A percentile compares a stretch with the other conserved stretches of the same genome.
These are phyloP conservation scores for Lasiodiplodia theobromae DNA, from an alignment of 2,329 filamentous ascomycete species.

Conservation along the genomic window DNA sequence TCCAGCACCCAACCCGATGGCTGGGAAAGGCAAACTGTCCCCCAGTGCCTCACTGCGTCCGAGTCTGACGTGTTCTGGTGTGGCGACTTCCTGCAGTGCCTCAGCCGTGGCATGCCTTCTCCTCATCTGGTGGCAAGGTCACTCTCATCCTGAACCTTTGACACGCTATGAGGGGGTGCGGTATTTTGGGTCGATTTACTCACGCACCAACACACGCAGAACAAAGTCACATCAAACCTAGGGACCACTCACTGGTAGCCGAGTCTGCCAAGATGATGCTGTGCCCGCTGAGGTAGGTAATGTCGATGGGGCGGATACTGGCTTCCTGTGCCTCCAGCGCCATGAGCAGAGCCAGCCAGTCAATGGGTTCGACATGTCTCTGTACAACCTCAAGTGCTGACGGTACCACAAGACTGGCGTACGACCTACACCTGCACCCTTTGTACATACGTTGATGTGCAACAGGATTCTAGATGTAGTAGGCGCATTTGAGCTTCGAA, in stretches of 20 bases:
- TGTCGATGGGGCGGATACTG: background rate
- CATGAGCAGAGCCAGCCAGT: background rate
- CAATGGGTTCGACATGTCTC: background rate
- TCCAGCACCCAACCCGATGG: background rate
- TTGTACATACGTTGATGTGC: background rate
- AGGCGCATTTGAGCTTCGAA: background rate
- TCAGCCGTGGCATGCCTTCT: constrained; percentile 43
- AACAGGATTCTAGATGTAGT: background rate
- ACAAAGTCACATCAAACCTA: background rate
- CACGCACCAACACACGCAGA: background rate
- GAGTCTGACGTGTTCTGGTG: constrained; percentile 42
- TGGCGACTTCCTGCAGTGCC: constrained; percentile 45
- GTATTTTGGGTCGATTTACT: constrained; percentile 40
- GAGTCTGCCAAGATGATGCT: background rate
- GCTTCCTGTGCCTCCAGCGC: background rate
- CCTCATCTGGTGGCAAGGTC: constrained; percentile 37
- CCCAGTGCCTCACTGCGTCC: background rate
- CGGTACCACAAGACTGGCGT: background rate
- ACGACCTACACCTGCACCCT: background rate
- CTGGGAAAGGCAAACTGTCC: background rate
- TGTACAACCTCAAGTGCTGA: background rate
- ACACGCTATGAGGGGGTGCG: constrained; percentile 42
- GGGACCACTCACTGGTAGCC: background rate
- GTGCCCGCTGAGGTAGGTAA: background rate
- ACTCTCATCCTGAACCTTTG: constrained; percentile 42